phyloP scores from a whole-genome alignment of 179 eudicot genomes.

The Pouteria campechiana region DNA sequence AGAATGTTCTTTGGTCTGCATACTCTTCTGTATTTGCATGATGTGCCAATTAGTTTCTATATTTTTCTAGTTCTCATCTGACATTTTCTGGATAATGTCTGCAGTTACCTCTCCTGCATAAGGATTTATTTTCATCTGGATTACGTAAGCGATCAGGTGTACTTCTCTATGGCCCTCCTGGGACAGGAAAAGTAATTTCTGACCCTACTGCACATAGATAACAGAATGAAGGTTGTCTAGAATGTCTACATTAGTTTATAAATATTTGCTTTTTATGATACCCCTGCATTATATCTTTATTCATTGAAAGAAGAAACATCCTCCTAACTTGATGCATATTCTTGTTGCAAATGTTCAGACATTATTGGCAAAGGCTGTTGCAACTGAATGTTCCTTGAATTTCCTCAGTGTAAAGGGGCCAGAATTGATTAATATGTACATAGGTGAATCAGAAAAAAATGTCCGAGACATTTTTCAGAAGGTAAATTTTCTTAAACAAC shows the following conservation, averaged over 20 bases:
- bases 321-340: conserved; percentile 4
- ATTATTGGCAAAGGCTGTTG: conserved; percentile 96
- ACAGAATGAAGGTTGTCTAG: too few species aligned
- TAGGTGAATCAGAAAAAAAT: conserved; percentile 97
- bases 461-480: conserved; percentile 93
- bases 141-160: conserved; percentile 95
- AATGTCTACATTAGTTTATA: too few species aligned
- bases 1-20: not conserved
- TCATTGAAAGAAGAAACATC: not conserved
- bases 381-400: conserved; percentile 93
- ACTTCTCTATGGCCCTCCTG: conserved; percentile 98
- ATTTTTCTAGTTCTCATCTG: not conserved
- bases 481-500: conserved; percentile 22
- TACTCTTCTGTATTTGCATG: not conserved
- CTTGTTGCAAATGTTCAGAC: conserved; percentile 43
- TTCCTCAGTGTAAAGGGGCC: conserved; percentile 97
- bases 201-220: too few species aligned
- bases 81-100: not conserved
- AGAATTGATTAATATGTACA: conserved; percentile 96
- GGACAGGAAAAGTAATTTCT: conserved; percentile 83
- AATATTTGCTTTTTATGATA: too few species aligned
- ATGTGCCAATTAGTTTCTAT: not conserved
- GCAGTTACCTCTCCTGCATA: conserved; percentile 91
- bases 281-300: too few species aligned
- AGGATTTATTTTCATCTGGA: conserved; percentile 95